These are phyloP conservation scores for Dendrobium nobile DNA, from an alignment of 106 monocot species.

Conservation along the genomic window DNA sequence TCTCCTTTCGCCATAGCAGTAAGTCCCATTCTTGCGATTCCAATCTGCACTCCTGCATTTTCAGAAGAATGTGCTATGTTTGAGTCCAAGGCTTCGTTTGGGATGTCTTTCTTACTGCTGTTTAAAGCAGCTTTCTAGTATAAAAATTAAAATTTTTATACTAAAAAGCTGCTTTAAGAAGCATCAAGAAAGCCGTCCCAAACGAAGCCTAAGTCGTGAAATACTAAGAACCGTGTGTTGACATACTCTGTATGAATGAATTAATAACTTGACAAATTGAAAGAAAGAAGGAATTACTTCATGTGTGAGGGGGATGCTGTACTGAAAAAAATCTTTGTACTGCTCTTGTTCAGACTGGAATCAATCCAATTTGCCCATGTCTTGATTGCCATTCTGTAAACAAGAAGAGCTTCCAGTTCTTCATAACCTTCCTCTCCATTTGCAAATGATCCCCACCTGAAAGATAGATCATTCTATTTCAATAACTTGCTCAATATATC, in stretches of 20 bases:
- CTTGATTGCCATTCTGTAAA: constrained; percentile 55
- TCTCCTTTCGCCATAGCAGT: constrained; percentile 61
- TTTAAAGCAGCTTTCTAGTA: no score
- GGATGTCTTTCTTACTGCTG: no score
- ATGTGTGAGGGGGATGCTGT: constrained; percentile 67
- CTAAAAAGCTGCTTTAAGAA: no score
- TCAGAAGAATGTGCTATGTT: not conserved
- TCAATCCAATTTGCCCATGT: constrained; percentile 87
- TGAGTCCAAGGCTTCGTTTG: no score
- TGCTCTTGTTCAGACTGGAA: constrained; percentile 30
- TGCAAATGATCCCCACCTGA: constrained; percentile 59
- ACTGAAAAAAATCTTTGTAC: constrained; percentile 60
- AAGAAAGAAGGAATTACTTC: constrained; percentile 25
- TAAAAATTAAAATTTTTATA: no score
- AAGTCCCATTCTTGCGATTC: constrained; percentile 34
- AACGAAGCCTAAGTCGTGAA: no score
- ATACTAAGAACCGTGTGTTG: no score
- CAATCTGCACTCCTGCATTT: constrained; percentile 54
- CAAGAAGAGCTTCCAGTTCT: constrained; percentile 40
- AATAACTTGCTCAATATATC: no score
- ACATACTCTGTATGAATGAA: no score
- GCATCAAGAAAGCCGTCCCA: no score
- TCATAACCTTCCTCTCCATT: constrained; percentile 53
- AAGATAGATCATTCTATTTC: not conserved
- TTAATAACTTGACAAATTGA: not conserved